Base-by-base conservation (phyloP, 805 yeast genomes). In the Kurtzmaniella fragi region DNA sequence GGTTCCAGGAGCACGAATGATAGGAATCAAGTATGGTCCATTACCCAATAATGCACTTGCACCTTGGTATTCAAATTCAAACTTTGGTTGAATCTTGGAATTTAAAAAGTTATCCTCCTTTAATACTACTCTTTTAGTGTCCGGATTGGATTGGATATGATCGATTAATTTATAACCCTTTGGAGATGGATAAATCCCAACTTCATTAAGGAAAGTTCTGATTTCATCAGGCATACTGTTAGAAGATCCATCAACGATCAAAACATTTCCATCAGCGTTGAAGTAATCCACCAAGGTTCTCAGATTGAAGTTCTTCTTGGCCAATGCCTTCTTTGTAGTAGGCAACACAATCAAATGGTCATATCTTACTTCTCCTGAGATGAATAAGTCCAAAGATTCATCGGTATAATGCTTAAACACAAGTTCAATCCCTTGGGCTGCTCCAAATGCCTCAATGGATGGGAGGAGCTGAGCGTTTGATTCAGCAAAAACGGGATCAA, bases 131-230 rank as follows among this genome's bases (percentile, higher is more conserved):
- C 32, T 15, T 39, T 45, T 48, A 27, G 48, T 52, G 15, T 51
- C 52, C 14, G 50, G 59, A 20, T 52, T 49, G 14, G 13, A 9
- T 42, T 59, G 55, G 63, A 87, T 87, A 58, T 84, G 82, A 59
- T 89, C 95, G 6, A 71, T 58, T 32, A 83, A 64, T 39, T 67
- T 59, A 57, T 77, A 80, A 37, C 78, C 82, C 54, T 78, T 84
- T 42, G 96, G 95, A 35, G 93, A 75, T 42, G 96, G 85, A 52
- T 70, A 77, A 37, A 93, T 80, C 26, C 96, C 99, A 47, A 90
- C 62, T 56, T 90, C 88, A 52, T 80, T 77, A 47, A 87, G 73
- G 51, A 84, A 82, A 2, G 74, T 64, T 43, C 87, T 77, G 27
- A 84, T 62, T 16, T 56, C 61, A 13, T 67, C 72, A 5, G 72